Evolutionary conservation across 2,329 filamentous ascomycete genomes (phyloP).

Genomic region (Biscogniauxia sp.): DNA sequence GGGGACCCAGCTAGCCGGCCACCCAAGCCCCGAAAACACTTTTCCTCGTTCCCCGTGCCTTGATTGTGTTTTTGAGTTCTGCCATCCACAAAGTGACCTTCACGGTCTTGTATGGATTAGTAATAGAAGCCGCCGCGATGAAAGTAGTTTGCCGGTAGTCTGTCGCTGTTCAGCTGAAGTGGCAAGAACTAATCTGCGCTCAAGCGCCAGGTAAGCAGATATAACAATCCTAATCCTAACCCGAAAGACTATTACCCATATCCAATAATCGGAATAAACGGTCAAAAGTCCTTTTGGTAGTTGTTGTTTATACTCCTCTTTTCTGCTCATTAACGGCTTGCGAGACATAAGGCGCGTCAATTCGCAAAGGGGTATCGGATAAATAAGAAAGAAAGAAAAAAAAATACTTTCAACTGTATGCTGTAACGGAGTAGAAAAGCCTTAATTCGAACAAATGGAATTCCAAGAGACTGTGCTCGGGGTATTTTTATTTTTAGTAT

Average conservation of each 20-base stretch:
- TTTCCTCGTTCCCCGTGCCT: neutral
- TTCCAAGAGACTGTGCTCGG: neutral
- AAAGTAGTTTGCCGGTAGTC: neutral
- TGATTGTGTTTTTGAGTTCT: neutral
- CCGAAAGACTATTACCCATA: neutral
- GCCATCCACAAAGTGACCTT: neutral
- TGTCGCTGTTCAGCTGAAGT: neutral
- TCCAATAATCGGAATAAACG: neutral
- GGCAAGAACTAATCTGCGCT: neutral
- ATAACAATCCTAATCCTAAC: neutral
- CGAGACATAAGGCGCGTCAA: neutral
- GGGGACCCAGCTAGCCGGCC: neutral
- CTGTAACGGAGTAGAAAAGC: neutral
- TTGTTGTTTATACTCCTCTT: neutral
- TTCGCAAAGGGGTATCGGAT: slow-evolving; percentile 5
- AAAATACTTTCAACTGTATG: slow-evolving; percentile 15
- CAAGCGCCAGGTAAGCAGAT: neutral
- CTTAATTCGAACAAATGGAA: slow-evolving; percentile 3
- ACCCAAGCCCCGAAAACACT: neutral
- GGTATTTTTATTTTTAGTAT: slow-evolving; percentile 23
- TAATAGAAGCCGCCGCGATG: neutral
- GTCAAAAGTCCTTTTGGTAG: neutral
- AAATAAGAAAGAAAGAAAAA: slow-evolving; percentile 1
- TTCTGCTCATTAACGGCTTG: neutral
- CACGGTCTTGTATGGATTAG: neutral